Base-by-base conservation (phyloP, 352 stramenopile genomes). In the Aphanomyces invadans region DNA sequence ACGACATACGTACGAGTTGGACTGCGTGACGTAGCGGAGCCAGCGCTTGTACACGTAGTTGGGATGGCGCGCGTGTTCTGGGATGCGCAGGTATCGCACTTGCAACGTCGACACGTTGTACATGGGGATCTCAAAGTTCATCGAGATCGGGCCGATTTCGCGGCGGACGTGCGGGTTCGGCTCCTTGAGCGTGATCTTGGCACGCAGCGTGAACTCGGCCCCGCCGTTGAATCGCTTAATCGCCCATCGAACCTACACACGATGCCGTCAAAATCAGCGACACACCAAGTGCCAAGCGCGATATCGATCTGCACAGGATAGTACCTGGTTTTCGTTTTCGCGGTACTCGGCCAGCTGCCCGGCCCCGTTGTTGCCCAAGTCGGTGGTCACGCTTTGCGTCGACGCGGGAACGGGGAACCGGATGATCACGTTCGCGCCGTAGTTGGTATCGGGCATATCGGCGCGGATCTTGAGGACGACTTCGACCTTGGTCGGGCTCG, bases 111-210 rank as follows among this genome's bases (percentile, higher is more conserved):
- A 98, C 42, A 98, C 98, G 87, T 98, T 99, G 82, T 98, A 99
- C 95, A 99, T 99, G 57, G 97, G 97, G 66, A 99, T 98, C 77
- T 99, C 96, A 88, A 99, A 99, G 75, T 96, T 97, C 86, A 99
- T 97, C 69, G 93, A 97, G 65, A 99, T 94, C 31, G 97, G 97
- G 11, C 96, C 96, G 71, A 99, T 96, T 74, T 99, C 95, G 71
- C 89, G 89, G 62, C 92, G 80, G 68, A 88, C 80, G 65, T 87
- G 82, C 45, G 79, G 72, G 62, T 80, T 92, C 36, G 78, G 83
- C 65, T 87, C 77, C 28, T 81, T 81, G 46, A 95, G 75, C 65
- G 87, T 90, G 71, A 95, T 92, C 74, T 98, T 98, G 49, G 88
- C 89, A 56, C 88, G 82, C 74, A 99, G 83, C 39, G 89, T 98